Evolutionary conservation across 1,284 basidiomycete species (phyloP), one percentile per base, ranked within the genome.

Genomic region (Athelia psychrophila): DNA sequence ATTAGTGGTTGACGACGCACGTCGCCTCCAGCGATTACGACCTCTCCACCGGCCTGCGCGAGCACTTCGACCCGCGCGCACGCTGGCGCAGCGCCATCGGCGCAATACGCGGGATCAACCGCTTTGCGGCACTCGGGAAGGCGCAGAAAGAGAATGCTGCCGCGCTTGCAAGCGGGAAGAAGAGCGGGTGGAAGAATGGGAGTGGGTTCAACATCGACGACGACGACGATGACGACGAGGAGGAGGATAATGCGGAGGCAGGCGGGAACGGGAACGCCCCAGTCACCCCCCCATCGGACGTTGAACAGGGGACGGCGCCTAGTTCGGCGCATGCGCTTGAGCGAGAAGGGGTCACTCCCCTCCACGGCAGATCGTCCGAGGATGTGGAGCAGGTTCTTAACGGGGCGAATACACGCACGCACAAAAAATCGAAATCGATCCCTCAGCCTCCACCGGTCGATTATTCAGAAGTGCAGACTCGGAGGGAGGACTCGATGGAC

Each of bases 11-110:
- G 22, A 85, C 84, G 8, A 77, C 72, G 1, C 76, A 84, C 60
- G 66, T 73, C 18, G 71, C 84, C 0, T 80, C 81, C 2, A 76
- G 73, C 13, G 86, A 89, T 49, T 81, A 88, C 64, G 92, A 95
- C 61, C 77, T 95, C 27, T 74, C 71, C 20, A 60, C 63, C 8
- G 90, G 86, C 22, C 73, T 95, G 47, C 84, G 88, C 25, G 85
- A 90, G 27, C 84, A 93, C 73, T 93, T 92, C 68, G 77, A 89
- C 60, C 78, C 89, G 0, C 76, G 76, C 30, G 81, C 80, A 1
- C 77, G 78, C 44, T 92, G 90, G 90, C 76, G 78, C 45, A 70
- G 74, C 3, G 89, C 86, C 3, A 89, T 92, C 56, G 68, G 75
- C 22, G 78, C 80, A 49, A 81, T 84, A 12, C 78, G 83, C 24